Base-by-base conservation (phyloP, 768 basidiomycete genomes). In the Melanogaster broomeanus region DNA sequence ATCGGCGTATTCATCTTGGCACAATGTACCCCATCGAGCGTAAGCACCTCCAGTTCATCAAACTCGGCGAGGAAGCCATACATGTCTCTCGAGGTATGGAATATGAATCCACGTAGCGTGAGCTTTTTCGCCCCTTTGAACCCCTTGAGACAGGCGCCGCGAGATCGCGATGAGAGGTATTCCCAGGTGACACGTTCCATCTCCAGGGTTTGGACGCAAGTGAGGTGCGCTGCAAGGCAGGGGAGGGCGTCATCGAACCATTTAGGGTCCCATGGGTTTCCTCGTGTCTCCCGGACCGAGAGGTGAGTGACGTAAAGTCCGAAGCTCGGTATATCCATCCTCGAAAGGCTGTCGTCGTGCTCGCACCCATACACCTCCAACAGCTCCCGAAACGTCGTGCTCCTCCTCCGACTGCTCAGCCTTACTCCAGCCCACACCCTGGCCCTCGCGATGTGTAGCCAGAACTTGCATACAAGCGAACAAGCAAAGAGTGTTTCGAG, bases 271-370 rank as follows among this genome's bases (percentile, higher is more conserved):
- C 65, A 71, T 4, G 61, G 39, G 13, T 63, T 57, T 19, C 67
- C 67, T 16, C 63, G 67, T 10, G 66, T 64, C 45, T 69, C 67
- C 22, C 56, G 65, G 30, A 71, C 10, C 39, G 57, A 69, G 34
- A 69, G 47, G 22, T 55, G 49, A 6, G 45, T 38, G 18, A 71
- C 51, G 21, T 91, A 88, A 60, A 85, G 84, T 21, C 78, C 79
- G 10, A 71, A 80, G 33, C 78, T 90, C 7, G 78, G 81, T 31
- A 60, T 86, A 4, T 69, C 79, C 53, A 56, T 41, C 22, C 35
- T 28, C 11, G 51, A 38, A 24, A 21, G 28, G 46, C 78, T 82
- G 4, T 67, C 43, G 1, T n/a, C 31, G 12, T 50, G 24, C 9
- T 38, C 48, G 42, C 30, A 53, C n/a, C 8, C 35, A 42, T 68